Conservation (phyloP, 2,329 filamentous ascomycete species). For the Bipolaris oryzae region DNA sequence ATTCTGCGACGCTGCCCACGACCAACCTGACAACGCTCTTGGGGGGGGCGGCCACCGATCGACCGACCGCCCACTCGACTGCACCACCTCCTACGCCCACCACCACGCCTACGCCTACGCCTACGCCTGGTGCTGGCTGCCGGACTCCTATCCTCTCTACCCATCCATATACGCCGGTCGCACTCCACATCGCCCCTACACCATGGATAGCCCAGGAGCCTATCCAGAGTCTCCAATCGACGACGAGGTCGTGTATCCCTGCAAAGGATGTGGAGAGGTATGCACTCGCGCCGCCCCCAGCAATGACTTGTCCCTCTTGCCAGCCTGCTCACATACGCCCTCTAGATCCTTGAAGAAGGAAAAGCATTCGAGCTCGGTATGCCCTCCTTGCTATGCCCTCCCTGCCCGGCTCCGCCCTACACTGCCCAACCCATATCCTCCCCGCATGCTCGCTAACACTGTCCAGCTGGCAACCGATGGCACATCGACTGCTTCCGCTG, state of each 20-base stretch:
- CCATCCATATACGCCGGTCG: neutral
- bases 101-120: neutral
- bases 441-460: conserved; percentile 32
- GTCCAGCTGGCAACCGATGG: conserved; percentile 89
- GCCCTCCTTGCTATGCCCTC: conserved; percentile 38
- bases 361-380: conserved; percentile 97
- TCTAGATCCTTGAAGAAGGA: conserved; percentile 93
- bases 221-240: conserved; percentile 58
- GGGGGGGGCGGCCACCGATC: neutral
- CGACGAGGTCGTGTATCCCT: conserved; percentile 64
- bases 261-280: conserved; percentile 64
- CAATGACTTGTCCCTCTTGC: neutral
- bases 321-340: conserved; percentile 24
- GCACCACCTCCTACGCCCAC: conserved; percentile 4
- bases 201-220: conserved; percentile 62
- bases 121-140: conserved; percentile 1
- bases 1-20: conserved; percentile 6
- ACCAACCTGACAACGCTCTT: neutral
- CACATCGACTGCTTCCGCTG: conserved; percentile 99
- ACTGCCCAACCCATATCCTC: neutral
- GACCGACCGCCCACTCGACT: conserved; percentile 9
- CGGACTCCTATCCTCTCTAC: neutral
- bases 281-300: conserved; percentile 9
- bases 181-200: conserved; percentile 4
- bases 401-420: conserved; percentile 15